Percentiles rank a stretch among this genome's conserved stretches.
Conservation (phyloP, 352 stramenopile genomes). For the Phytophthora pseudosyringae region DNA sequence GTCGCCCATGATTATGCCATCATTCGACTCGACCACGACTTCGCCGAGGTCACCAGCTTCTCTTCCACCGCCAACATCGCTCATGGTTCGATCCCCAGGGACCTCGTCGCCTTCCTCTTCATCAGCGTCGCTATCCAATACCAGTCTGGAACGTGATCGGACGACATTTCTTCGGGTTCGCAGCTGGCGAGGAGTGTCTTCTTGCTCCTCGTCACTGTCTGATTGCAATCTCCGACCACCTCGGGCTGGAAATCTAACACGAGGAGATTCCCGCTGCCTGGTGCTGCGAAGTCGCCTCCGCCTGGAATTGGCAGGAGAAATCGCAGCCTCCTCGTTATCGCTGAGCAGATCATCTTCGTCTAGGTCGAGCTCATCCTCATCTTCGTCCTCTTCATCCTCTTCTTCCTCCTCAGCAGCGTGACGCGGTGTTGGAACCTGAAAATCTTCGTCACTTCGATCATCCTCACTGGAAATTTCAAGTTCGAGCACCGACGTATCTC, state of each 20-base stretch:
- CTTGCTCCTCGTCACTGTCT: slow-evolving; percentile 23
- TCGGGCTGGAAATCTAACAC: slow-evolving; percentile 40
- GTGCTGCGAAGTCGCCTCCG: slow-evolving; percentile 46
- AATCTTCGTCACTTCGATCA: slow-evolving; percentile 88
- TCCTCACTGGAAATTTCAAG: slow-evolving; percentile 89
- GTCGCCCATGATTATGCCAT: slow-evolving; percentile 82
- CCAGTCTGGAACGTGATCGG: slow-evolving; percentile 32
- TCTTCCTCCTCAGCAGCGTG: slow-evolving; percentile 62
- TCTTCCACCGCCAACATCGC: slow-evolving; percentile 14
- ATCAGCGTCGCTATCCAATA: slow-evolving; percentile 35
- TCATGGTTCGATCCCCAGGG: slow-evolving; percentile 2
- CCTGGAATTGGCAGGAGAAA: slow-evolving; percentile 50
- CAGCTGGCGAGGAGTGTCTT: slow-evolving; percentile 35
- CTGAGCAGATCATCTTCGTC: slow-evolving; percentile 60
- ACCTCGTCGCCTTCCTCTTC: slow-evolving; percentile 29
- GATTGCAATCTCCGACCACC: slow-evolving; percentile 47
- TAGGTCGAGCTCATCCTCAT: slow-evolving; percentile 53
- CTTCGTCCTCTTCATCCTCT: slow-evolving; percentile 67
- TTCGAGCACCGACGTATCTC: slow-evolving; percentile 84
- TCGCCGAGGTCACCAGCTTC: slow-evolving; percentile 26
- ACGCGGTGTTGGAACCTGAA: slow-evolving; percentile 60
- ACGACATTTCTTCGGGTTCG: slow-evolving; percentile 29
- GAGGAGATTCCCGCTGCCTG: slow-evolving; percentile 22
- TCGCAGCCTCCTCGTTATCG: slow-evolving; percentile 46
- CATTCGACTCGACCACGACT: slow-evolving; percentile 83